phyloP scores from a whole-genome alignment of 305 asterid species.

The Fraxinus ornus region DNA sequence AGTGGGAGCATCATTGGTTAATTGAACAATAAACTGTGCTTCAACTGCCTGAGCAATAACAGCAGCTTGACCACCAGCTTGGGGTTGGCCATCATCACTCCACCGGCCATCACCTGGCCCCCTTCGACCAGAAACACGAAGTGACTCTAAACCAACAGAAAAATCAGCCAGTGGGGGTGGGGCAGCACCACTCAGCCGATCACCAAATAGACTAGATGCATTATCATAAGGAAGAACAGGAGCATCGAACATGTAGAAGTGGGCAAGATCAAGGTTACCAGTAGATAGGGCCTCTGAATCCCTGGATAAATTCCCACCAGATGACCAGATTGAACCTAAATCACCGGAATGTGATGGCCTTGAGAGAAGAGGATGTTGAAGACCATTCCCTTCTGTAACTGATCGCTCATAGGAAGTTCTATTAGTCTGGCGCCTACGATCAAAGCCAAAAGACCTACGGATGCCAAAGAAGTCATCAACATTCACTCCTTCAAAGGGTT shows the following conservation, averaged over 20 bases:
- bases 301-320: slow-evolving; percentile 75
- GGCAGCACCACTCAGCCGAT: slow-evolving; percentile 79
- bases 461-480: slow-evolving; percentile 95
- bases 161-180: slow-evolving; percentile 79
- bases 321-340: slow-evolving; percentile 68
- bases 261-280: slow-evolving; percentile 82
- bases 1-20: slow-evolving; percentile 44
- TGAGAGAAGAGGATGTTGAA: slow-evolving; percentile 93
- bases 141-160: slow-evolving; percentile 95
- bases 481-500: slow-evolving; percentile 95
- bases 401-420: slow-evolving; percentile 79
- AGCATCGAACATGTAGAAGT: slow-evolving; percentile 83
- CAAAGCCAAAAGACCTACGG: slow-evolving; percentile 88
- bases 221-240: slow-evolving; percentile 79
- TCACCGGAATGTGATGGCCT: slow-evolving; percentile 84
- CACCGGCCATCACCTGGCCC: slow-evolving; percentile 98
- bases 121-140: slow-evolving; percentile 81
- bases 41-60: slow-evolving; percentile 94
- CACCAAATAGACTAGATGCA: slow-evolving; percentile 70
- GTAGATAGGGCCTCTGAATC: slow-evolving; percentile 63
- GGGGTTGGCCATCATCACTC: slow-evolving; percentile 99
- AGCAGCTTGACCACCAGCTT: slow-evolving; percentile 95
- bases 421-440: slow-evolving; percentile 85
- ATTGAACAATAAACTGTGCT: slow-evolving; percentile 72
- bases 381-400: slow-evolving; percentile 67